These are phyloP conservation scores for Parmelia sp. DNA, from an alignment of 495 filamentous ascomycete species.

Conservation along the genomic window DNA sequence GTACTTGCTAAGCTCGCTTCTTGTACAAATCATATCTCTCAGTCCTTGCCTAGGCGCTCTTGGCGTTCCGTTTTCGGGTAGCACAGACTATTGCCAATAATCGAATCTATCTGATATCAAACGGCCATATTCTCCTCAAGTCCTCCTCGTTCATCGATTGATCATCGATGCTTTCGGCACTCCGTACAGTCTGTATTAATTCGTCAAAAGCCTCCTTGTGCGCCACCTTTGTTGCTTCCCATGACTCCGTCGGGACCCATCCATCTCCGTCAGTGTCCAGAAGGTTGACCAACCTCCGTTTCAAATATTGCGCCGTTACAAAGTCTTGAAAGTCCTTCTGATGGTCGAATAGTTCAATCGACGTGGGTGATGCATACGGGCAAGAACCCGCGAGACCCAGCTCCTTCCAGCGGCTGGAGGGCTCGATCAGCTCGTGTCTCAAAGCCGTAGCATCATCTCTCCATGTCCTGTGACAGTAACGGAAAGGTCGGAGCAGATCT, in stretches of 20 bases:
- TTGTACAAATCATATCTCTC: no score
- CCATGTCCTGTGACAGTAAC: constrained; percentile 41
- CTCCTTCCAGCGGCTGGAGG: constrained; percentile 33
- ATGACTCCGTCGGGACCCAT: constrained; percentile 37
- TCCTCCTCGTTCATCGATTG: constrained; percentile 33
- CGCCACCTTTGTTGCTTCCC: constrained; percentile 31
- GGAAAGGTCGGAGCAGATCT: constrained; percentile 37
- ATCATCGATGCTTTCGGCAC: constrained; percentile 29
- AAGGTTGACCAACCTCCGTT: constrained; percentile 29
- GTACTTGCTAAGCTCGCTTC: no score
- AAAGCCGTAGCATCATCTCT: constrained; percentile 39
- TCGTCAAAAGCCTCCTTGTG: constrained; percentile 34
- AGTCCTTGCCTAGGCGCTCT: no score
- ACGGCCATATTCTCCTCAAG: constrained; percentile 37
- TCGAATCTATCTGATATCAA: constrained; percentile 28
- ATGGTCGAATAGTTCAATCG: constrained; percentile 31
- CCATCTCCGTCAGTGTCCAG: constrained; percentile 36
- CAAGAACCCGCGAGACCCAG: constrained; percentile 37
- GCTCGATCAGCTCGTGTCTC: constrained; percentile 39
- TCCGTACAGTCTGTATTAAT: constrained; percentile 33
- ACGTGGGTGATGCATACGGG: constrained; percentile 34
- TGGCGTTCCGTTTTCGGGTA: no score
- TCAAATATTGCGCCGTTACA: constrained; percentile 33
- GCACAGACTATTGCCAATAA: no score
- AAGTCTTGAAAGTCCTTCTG: constrained; percentile 36